Percentiles rank a stretch among this genome's conserved stretches.
These are phyloP conservation scores for Kondoa subrosea DNA, from an alignment of 768 basidiomycete species.

Conservation along the genomic window DNA sequence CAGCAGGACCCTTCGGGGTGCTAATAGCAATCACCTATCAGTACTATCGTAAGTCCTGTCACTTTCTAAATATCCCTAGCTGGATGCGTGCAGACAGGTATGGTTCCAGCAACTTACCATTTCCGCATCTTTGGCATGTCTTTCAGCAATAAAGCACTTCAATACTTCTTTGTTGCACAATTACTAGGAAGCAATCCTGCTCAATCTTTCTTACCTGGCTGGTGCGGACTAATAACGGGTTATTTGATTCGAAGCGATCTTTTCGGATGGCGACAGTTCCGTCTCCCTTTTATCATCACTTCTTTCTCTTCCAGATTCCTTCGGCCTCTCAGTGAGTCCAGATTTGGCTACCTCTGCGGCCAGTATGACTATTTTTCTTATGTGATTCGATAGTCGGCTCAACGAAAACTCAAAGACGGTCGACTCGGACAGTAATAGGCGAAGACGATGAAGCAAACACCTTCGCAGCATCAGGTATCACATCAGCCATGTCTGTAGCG, in stretches of 20 bases:
- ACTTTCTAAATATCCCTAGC: conserved; percentile 9
- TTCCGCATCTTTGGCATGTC: conserved; percentile 16
- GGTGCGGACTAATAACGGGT: neutral
- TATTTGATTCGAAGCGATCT: neutral
- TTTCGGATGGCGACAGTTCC: conserved; percentile 8
- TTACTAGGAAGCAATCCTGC: neutral
- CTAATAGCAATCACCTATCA: neutral
- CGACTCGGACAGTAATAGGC: conserved; percentile 11
- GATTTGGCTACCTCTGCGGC: neutral
- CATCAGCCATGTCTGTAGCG: neutral
- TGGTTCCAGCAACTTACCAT: conserved; percentile 13
- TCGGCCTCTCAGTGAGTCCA: neutral
- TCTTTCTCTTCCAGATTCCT: neutral
- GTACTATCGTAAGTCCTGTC: neutral
- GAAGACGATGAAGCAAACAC: conserved; percentile 7
- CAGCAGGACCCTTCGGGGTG: conserved; percentile 14
- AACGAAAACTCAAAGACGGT: neutral
- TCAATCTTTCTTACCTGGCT: conserved; percentile 3
- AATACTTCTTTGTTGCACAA: conserved; percentile 13
- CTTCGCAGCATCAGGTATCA: neutral
- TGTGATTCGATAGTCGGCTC: too few species aligned
- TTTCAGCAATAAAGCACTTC: conserved; percentile 11
- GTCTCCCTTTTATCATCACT: neutral
- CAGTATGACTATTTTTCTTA: neutral
- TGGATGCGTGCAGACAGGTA: conserved; percentile 10